Base-by-base conservation (phyloP, 2,329 filamentous ascomycete species). In the Phyllosticta citriasiana region DNA sequence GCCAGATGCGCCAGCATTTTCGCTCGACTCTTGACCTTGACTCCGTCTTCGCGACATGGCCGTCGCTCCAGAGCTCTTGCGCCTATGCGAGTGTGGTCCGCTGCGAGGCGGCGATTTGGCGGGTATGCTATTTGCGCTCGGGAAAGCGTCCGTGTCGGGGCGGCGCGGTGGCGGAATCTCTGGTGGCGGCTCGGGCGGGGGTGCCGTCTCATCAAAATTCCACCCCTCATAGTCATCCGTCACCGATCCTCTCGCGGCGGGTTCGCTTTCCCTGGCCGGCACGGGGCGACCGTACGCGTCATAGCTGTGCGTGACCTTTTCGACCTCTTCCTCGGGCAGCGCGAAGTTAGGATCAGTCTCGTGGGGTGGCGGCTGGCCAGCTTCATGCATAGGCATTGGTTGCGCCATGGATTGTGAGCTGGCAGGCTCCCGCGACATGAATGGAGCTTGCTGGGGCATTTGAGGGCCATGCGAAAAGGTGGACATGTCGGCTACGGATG, bases 81-180 rank as follows among this genome's bases (percentile, higher is more conserved):
- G 83, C 67, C 91, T 81, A 67, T 94, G 88, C 3, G 87, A 85
- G 54, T 82, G 82, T 0, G 84, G 80, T 5, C 80, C 83, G 19
- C 76, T 72, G 59, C 88, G 83, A 27, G 84, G 86, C 2, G 91
- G 91, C 1, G 91, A 96, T 71, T 94, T 95, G 35, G 89, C 83
- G 8, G 88, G 79, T 64, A 88, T 88, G 61, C 91, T 83, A 63
- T 84, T 91, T 53, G 91, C 88, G 54, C 84, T 86, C 0, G 93
- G 92, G 65, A 97, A 97, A 4, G 84, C 82, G 73, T 97, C 93
- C 0, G 87, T 94, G 70, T 97, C 93, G 1, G 91, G 91, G 64
- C 92, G 76, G 63, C 83, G 78, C 10, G 85, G 75, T 73, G 87
- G 65, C 69, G 79, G 75, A 10, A 79, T 72, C 60, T 81, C 80